Evolutionary conservation across 208 protist species (phyloP).

Genomic region (Herpetomonas samuelpessoai): DNA sequence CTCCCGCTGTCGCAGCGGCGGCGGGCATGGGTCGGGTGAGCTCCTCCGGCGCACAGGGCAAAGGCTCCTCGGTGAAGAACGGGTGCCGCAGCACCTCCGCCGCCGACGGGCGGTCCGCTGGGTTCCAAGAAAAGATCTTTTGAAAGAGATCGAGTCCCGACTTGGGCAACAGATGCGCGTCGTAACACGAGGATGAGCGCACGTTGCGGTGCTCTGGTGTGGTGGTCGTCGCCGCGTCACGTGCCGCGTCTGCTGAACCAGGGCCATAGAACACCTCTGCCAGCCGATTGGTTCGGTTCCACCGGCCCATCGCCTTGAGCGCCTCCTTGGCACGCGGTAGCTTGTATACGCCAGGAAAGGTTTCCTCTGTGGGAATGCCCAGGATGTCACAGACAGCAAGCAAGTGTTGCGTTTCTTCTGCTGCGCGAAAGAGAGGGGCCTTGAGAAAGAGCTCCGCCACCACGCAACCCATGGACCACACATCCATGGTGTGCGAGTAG

Average conservation of each 20-base stretch:
- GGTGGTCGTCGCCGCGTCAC: no score
- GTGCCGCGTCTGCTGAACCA: no score
- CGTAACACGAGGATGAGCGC: constrained; percentile 12
- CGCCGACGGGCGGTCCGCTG: constrained; percentile 62
- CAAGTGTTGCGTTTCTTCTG: constrained; percentile 84
- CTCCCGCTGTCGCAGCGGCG: not conserved
- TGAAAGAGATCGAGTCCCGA: constrained; percentile 74
- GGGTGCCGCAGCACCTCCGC: constrained; percentile 68
- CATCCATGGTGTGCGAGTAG: constrained; percentile 93
- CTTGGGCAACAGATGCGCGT: constrained; percentile 18
- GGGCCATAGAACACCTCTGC: constrained; percentile 36
- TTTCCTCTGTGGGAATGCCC: constrained; percentile 92
- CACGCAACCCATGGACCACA: constrained; percentile 97
- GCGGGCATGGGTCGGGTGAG: constrained; percentile 61
- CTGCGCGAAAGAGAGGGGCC: constrained; percentile 94
- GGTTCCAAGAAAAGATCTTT: constrained; percentile 77
- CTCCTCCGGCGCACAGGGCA: constrained; percentile 61
- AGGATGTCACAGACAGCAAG: constrained; percentile 88
- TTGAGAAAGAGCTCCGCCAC: constrained; percentile 98
- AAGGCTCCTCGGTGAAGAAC: constrained; percentile 76
- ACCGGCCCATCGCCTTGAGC: constrained; percentile 54
- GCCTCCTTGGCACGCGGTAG: constrained; percentile 37
- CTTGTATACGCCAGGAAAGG: constrained; percentile 75
- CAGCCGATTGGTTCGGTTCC: constrained; percentile 54
- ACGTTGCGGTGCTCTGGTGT: constrained; percentile 8